phyloP scores from a whole-genome alignment of 306 rosid genomes.

The Ammopiptanthus mongolicus region DNA sequence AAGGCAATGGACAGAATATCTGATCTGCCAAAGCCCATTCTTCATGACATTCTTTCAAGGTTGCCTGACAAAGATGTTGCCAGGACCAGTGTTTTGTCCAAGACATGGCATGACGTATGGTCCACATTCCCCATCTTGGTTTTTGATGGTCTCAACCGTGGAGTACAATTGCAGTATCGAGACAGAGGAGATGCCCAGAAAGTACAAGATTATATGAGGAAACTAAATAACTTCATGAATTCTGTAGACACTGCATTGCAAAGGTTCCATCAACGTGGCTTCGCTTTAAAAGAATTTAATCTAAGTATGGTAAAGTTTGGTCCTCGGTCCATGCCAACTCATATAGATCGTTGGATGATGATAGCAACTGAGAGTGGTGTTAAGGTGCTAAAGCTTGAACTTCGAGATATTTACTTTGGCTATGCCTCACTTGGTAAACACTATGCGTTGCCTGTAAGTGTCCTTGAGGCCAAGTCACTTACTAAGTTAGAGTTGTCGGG shows the following conservation, averaged over 20 bases:
- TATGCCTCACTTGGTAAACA: too few relatives aligned
- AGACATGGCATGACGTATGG: not conserved
- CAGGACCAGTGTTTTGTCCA: not conserved
- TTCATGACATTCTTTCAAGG: constrained; percentile 19
- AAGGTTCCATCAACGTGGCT: too few relatives aligned
- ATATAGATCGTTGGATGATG: too few relatives aligned
- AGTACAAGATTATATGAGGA: constrained; percentile 2
- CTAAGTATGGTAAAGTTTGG: too few relatives aligned
- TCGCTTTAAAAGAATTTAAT: too few relatives aligned
- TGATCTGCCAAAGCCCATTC: not conserved
- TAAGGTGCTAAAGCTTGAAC: too few relatives aligned
- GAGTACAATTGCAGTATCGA: not conserved
- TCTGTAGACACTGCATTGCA: too few relatives aligned
- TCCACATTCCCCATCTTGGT: not conserved
- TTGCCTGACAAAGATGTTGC: not conserved
- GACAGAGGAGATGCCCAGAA: not conserved
- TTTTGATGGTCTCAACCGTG: not conserved
- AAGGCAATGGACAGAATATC: not conserved
- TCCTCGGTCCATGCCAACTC: too few relatives aligned
- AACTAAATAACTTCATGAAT: too few relatives aligned
- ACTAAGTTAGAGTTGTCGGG: not conserved
- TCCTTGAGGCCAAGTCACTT: not conserved
- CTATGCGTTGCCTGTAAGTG: not conserved
- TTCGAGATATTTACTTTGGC: too few relatives aligned
- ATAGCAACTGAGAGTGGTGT: too few relatives aligned